Conservation (phyloP, 208 protist species). For the Crithidia brevicula region DNA sequence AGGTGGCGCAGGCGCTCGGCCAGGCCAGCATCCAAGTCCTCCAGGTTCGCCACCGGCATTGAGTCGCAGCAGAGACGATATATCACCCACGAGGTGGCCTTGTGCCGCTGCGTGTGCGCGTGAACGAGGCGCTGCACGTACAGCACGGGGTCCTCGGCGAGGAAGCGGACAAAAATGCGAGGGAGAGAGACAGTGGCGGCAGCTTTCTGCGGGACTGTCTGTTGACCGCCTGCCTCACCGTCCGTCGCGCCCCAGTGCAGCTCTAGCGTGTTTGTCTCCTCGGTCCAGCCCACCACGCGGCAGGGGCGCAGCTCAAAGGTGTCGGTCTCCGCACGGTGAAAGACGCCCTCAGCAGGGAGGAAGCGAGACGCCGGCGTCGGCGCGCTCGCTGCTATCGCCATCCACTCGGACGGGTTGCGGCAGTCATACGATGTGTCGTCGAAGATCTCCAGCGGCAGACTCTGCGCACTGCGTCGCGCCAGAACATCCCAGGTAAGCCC, state of each 20-base stretch:
- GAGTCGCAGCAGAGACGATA: constrained; percentile 94
- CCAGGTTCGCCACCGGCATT: constrained; percentile 87
- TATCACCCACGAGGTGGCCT: constrained; percentile 89
- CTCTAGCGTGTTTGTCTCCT: constrained; percentile 66
- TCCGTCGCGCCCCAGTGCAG: constrained; percentile 73
- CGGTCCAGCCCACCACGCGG: constrained; percentile 83
- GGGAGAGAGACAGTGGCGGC: constrained; percentile 52
- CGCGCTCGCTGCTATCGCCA: constrained; percentile 72
- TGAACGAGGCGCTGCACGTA: constrained; percentile 87
- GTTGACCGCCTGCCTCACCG: not conserved
- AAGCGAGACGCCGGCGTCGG: constrained; percentile 54
- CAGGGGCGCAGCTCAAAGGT: constrained; percentile 74
- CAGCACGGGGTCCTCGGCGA: constrained; percentile 90
- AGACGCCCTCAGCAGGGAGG: constrained; percentile 86
- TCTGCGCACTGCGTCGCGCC: constrained; percentile 59
- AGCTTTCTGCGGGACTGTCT: not conserved
- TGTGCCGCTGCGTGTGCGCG: constrained; percentile 82
- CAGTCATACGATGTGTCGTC: constrained; percentile 96
- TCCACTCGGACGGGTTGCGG: constrained; percentile 92
- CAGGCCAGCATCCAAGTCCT: constrained; percentile 63
- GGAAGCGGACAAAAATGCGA: constrained; percentile 86
- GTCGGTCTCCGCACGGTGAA: constrained; percentile 35
- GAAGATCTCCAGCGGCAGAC: constrained; percentile 93
- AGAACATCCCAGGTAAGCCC: constrained; percentile 74
- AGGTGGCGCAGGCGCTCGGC: constrained; percentile 67